These are phyloP conservation scores for Aspergillus sp. DNA, from an alignment of 2,329 filamentous ascomycete genomes.

Conservation along the genomic window DNA sequence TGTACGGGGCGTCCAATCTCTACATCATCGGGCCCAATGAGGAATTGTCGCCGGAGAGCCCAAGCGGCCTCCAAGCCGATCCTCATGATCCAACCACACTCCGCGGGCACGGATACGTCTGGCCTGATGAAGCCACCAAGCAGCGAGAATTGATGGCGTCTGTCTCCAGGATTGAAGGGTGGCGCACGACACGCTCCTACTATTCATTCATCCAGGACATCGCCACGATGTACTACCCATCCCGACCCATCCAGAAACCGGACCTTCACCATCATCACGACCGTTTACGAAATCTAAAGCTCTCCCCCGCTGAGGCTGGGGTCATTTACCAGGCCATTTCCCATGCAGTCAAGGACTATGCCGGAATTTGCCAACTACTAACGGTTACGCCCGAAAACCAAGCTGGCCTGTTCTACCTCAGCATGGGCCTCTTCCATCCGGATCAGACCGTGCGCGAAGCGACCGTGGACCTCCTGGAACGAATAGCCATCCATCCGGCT, in stretches of 20 bases:
- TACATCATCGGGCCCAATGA: slow-evolving; percentile 76
- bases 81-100: slow-evolving; percentile 51
- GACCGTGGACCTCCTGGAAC: slow-evolving; percentile 75
- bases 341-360: slow-evolving; percentile 72
- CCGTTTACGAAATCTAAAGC: slow-evolving; percentile 76
- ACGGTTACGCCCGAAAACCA: slow-evolving; percentile 81
- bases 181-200: slow-evolving; percentile 93
- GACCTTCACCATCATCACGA: slow-evolving; percentile 93
- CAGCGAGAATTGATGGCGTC: slow-evolving; percentile 86
- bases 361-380: slow-evolving; percentile 80
- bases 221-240: slow-evolving; percentile 37
- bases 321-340: slow-evolving; percentile 82
- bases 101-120: slow-evolving; percentile 89
- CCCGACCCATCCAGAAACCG: slow-evolving; percentile 39
- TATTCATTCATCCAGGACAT: slow-evolving; percentile 84
- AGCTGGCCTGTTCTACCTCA: slow-evolving; percentile 85
- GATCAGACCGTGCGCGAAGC: slow-evolving; percentile 73
- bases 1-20: slow-evolving; percentile 88
- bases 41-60: slow-evolving; percentile 51
- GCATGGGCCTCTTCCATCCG: slow-evolving; percentile 88
- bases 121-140: slow-evolving; percentile 78
- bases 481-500: slow-evolving; percentile 81
- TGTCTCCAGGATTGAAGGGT: slow-evolving; percentile 90
- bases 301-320: slow-evolving; percentile 71
- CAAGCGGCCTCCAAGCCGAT: slow-evolving; percentile 37